phyloP scores from a whole-genome alignment of 2,329 filamentous ascomycete genomes.

The Raffaelea deltoideospora region DNA sequence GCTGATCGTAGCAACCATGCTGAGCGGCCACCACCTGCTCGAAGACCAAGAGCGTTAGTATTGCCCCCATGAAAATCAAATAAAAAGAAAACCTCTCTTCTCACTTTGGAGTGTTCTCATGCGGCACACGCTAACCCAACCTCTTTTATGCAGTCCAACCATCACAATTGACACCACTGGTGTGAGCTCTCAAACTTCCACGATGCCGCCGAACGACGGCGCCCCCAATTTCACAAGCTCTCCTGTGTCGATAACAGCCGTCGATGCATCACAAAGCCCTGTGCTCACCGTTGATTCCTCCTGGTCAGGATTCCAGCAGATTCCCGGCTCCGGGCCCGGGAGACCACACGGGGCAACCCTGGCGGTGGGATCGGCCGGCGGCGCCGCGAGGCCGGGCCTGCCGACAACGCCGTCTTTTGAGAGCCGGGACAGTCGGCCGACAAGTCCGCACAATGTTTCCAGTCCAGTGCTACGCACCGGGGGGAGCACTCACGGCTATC shows the following conservation, averaged over 20 bases:
- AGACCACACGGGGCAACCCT: background rate
- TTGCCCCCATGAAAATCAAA: background rate
- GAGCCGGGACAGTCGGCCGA: slow-evolving; percentile 49
- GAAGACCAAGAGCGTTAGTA: slow-evolving; percentile 7
- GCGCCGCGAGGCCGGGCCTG: slow-evolving; percentile 24
- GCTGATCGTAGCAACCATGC: background rate
- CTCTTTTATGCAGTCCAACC: slow-evolving; percentile 24
- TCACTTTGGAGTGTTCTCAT: background rate
- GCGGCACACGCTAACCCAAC: background rate
- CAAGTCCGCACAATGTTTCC: slow-evolving; percentile 59
- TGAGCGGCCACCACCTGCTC: background rate
- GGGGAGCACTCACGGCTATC: slow-evolving; percentile 37
- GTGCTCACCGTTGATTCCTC: too few relatives aligned
- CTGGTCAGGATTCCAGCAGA: slow-evolving; percentile 20
- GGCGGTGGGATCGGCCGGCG: background rate
- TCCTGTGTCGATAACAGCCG: slow-evolving; percentile 18
- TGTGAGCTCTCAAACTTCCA: slow-evolving; percentile 13
- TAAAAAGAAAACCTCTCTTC: background rate
- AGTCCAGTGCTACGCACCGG: slow-evolving; percentile 33
- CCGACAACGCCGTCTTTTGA: slow-evolving; percentile 47
- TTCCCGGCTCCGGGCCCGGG: slow-evolving; percentile 10
- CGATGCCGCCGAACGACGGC: slow-evolving; percentile 14
- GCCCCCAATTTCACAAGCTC: slow-evolving; percentile 14
- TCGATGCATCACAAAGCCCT: slow-evolving; percentile 24
- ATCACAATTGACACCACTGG: slow-evolving; percentile 40